A percentile compares a stretch with the other conserved stretches of the same genome.
These are phyloP conservation scores for Gryganskiella cystojenkinii DNA, from an alignment of 192 early-diverging fungal species.

Conservation along the genomic window DNA sequence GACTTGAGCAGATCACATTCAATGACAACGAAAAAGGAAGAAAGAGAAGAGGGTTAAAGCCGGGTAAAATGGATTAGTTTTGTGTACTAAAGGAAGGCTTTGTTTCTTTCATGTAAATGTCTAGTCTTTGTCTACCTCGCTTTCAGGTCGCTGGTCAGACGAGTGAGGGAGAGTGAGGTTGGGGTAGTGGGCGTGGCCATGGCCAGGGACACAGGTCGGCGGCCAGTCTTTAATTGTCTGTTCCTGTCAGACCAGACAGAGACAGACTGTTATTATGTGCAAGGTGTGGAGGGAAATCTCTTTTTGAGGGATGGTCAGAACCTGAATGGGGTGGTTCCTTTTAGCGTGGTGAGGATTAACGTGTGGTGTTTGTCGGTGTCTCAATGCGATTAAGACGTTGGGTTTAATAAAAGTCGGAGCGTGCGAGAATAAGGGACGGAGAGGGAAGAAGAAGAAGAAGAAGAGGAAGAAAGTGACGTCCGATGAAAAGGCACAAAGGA, in stretches of 20 bases:
- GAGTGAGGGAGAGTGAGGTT: slow-evolving; percentile 35
- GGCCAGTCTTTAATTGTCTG: slow-evolving; percentile 1
- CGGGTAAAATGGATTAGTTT: not conserved
- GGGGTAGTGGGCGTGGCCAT: slow-evolving; percentile 25
- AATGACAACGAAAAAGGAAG: not conserved
- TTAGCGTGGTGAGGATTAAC: not conserved
- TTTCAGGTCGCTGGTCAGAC: slow-evolving; percentile 45
- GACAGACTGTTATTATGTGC: too few species aligned
- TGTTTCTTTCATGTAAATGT: not conserved
- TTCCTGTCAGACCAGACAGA: not conserved
- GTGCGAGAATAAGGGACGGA: not conserved
- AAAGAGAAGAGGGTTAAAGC: slow-evolving; percentile 1
- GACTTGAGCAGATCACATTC: slow-evolving; percentile 12
- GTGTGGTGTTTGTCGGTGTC: too few species aligned
- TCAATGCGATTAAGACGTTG: not conserved
- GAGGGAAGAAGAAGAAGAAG: not conserved
- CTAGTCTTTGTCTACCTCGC: slow-evolving; percentile 11
- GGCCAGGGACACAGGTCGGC: slow-evolving; percentile 13
- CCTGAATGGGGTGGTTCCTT: too few species aligned
- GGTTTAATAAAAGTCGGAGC: not conserved
- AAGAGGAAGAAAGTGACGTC: not conserved
- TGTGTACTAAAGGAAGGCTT: too few species aligned
- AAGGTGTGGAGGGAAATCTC: too few species aligned
- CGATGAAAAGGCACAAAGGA: not conserved
- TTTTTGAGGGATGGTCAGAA: too few species aligned